A percentile compares a stretch with the other conserved stretches of the same genome.
These are phyloP conservation scores for Kingdonia uniflora DNA, from an alignment of 164 flowering plant species.

Conservation along the genomic window DNA sequence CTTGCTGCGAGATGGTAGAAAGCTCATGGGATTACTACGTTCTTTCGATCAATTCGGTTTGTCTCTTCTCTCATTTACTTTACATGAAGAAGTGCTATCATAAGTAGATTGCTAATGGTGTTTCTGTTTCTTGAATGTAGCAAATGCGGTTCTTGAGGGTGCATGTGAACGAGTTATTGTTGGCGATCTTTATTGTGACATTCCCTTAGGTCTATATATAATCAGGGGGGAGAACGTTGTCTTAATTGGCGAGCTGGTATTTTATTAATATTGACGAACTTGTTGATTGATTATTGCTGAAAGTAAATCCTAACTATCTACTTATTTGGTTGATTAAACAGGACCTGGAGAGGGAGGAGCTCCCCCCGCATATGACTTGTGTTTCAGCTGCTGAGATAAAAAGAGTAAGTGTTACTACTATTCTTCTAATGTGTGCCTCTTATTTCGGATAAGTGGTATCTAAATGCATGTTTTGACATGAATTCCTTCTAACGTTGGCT, in stretches of 20 bases:
- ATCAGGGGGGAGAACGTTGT: conserved; percentile 51
- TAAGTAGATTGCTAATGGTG: conserved; percentile 2
- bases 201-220: conserved; percentile 36
- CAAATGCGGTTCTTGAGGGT: conserved; percentile 45
- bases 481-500: too few species aligned
- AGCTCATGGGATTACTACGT: conserved; percentile 35
- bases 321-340: conserved; percentile 8
- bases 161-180: conserved; percentile 46
- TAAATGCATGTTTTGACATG: too few species aligned
- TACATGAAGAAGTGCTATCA: not conserved
- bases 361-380: conserved; percentile 73
- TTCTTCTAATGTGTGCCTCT: not conserved
- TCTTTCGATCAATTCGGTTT: conserved; percentile 47
- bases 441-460: too few species aligned
- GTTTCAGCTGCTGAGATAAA: conserved; percentile 63
- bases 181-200: conserved; percentile 41
- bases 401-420: conserved; percentile 30
- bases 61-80: not conserved
- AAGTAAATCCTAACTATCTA: not conserved
- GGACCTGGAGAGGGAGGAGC: conserved; percentile 76
- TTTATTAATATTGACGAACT: not conserved
- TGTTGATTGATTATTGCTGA: not conserved
- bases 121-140: conserved; percentile 12
- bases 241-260: conserved; percentile 49
- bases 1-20: conserved; percentile 41